A percentile compares a stretch with the other conserved stretches of the same genome.
Evolutionary conservation across 1,284 basidiomycete species (phyloP).

Genomic region (Rhodotorula sp.): DNA sequence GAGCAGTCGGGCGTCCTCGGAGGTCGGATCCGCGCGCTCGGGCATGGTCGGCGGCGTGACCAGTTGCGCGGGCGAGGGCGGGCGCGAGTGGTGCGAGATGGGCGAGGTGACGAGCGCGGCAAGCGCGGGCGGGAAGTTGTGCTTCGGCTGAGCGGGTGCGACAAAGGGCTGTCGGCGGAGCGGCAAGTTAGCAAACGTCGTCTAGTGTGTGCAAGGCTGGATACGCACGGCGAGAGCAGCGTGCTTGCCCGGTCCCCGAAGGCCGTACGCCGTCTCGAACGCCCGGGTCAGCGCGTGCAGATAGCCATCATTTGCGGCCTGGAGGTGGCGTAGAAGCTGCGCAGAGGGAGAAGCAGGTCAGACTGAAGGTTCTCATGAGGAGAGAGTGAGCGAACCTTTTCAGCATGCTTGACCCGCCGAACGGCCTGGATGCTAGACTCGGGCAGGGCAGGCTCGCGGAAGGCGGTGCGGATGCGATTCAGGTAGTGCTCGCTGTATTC

Average conservation of each 20-base stretch:
- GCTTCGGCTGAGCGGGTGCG: conserved; percentile 33
- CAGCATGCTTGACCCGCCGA: conserved; percentile 18
- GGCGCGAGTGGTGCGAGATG: conserved; percentile 57
- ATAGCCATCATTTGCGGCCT: conserved; percentile 62
- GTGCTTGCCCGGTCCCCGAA: conserved; percentile 60
- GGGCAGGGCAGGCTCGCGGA: not conserved
- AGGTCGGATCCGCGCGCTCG: conserved; percentile 59
- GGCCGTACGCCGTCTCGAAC: conserved; percentile 75
- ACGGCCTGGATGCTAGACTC: conserved; percentile 11
- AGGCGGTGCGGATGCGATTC: not conserved
- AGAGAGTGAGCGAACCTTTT: conserved; percentile 18
- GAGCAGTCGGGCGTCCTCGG: conserved; percentile 62
- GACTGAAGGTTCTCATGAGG: not conserved
- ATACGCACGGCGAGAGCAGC: conserved; percentile 16
- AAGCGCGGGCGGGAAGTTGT: conserved; percentile 54
- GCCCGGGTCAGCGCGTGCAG: conserved; percentile 61
- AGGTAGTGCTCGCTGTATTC: conserved; percentile 27
- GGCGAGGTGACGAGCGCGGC: conserved; percentile 62
- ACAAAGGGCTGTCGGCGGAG: conserved; percentile 50
- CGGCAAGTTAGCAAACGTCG: too few relatives aligned
- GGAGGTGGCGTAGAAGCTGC: conserved; percentile 63
- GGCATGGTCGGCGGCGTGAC: conserved; percentile 62
- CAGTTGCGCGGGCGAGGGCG: conserved; percentile 55
- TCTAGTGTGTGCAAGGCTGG: not conserved
- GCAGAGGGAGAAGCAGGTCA: not conserved